Percentiles rank a stretch among this genome's conserved stretches.
These are phyloP conservation scores for Eurotiales sp. DNA, from an alignment of 2,329 filamentous ascomycete species.

Conservation along the genomic window DNA sequence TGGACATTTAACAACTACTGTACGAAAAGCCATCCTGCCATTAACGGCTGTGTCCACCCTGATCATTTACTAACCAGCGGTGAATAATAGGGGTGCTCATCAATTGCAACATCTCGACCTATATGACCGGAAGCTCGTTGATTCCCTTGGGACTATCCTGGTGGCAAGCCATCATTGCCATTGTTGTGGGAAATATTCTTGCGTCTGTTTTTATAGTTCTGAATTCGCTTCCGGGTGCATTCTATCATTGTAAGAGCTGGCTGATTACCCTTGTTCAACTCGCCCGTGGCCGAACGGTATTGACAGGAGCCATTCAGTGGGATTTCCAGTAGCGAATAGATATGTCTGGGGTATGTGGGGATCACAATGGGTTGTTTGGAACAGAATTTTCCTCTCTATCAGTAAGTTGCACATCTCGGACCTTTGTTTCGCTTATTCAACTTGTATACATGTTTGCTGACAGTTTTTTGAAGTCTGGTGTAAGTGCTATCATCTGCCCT, in stretches of 20 bases:
- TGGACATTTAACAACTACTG: slow-evolving; percentile 46
- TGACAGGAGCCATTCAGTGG: slow-evolving; percentile 14
- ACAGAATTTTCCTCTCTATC: slow-evolving; percentile 27
- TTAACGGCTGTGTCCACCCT: background rate
- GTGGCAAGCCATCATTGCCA: slow-evolving; percentile 32
- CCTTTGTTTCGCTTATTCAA: no score
- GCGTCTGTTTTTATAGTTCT: slow-evolving; percentile 39
- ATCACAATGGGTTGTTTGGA: slow-evolving; percentile 23
- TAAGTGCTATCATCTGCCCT: background rate
- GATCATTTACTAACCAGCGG: background rate
- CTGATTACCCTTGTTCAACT: background rate
- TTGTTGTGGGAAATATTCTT: slow-evolving; percentile 32
- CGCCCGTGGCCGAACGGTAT: background rate
- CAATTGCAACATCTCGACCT: slow-evolving; percentile 38
- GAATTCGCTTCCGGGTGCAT: slow-evolving; percentile 43
- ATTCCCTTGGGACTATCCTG: slow-evolving; percentile 31
- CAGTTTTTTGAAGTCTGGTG: slow-evolving; percentile 9
- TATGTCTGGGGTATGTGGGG: slow-evolving; percentile 32
- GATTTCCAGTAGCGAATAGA: slow-evolving; percentile 33
- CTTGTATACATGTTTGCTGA: no score
- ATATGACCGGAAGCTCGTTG: slow-evolving; percentile 32
- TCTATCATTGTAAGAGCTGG: slow-evolving; percentile 33
- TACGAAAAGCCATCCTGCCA: slow-evolving; percentile 18
- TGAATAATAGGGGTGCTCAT: slow-evolving; percentile 44
- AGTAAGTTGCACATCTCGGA: slow-evolving; percentile 30